Evolutionary conservation across 2,329 filamentous ascomycete genomes (phyloP), one percentile per base, ranked within the genome.

Genomic region (Arthrobotrys musiformis): DNA sequence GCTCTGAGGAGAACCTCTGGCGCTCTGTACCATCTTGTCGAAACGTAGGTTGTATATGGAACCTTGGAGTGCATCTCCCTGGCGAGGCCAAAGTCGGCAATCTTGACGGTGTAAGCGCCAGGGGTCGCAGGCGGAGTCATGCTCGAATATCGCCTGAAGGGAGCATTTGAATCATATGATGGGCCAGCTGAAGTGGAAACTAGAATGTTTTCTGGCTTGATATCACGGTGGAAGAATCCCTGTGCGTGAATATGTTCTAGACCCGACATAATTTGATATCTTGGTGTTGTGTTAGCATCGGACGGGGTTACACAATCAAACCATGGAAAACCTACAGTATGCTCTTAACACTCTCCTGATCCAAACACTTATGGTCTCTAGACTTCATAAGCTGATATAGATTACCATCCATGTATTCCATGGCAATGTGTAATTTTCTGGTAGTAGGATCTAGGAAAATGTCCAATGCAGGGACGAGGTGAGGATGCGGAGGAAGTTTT

Each of bases 391-490:
- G 86, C 84, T 99, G 95, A 84, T 99, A 99, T 0, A 99, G 88
- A 84, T 99, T 99, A 61, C 95, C 95, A 83, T 99, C 95, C 95
- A 99, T 99, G 85, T 97, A 97, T 85, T 99, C 95, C 95, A 99
- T 99, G 82, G 89, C 91, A 80, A 99, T 99, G 84, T 99, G 95
- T 50, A 99, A 90, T 85, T 97, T 97, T 86, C 94, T 96, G 85
- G 89, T 97, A 83, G 93, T 92, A 0, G 95, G 95, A 82, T 99
- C 95, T 81, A 99, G 89, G 85, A 99, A 99, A 82, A 99, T 99
- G 85, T 99, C 95, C 80, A 98, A 88, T 4, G 95, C 94, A 37
- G 95, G 95, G n/a, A 99, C 95, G 35, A 99, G 88, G 84, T 99
- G 95, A 81, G 90, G 89, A 82, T 99, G 95, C 50, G 89, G 86